Evolutionary conservation across 2,329 filamentous ascomycete species (phyloP).

Genomic region (Claviceps cyperi): DNA sequence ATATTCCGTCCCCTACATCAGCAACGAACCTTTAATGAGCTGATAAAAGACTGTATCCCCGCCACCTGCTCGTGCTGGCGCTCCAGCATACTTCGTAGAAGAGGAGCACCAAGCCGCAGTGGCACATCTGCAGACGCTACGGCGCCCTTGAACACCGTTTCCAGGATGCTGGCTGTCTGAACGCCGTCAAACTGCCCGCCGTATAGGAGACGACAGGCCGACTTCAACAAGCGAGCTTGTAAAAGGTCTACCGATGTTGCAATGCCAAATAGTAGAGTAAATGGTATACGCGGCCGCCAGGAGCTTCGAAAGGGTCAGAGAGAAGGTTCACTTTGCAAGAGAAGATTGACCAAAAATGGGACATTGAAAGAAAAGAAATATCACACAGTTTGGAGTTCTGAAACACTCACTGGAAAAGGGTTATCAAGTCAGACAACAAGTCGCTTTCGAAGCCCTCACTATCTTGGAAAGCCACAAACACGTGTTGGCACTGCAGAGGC

Average conservation of each 20-base stretch:
- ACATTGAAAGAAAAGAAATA: too few relatives aligned
- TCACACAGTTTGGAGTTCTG: neutral
- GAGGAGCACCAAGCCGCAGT: slow-evolving; percentile 47
- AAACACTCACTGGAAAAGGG: slow-evolving; percentile 46
- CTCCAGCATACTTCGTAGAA: slow-evolving; percentile 51
- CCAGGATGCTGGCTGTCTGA: slow-evolving; percentile 55
- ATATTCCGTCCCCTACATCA: neutral
- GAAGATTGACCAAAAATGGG: too few relatives aligned
- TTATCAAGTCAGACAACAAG: slow-evolving; percentile 57
- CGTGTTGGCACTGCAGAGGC: slow-evolving; percentile 36
- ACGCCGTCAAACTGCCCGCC: slow-evolving; percentile 67
- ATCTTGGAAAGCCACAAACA: slow-evolving; percentile 64
- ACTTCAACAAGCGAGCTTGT: slow-evolving; percentile 56
- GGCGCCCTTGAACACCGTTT: slow-evolving; percentile 53
- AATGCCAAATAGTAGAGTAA: slow-evolving; percentile 63
- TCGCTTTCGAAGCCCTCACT: slow-evolving; percentile 66
- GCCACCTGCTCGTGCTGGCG: slow-evolving; percentile 66
- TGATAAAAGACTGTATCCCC: slow-evolving; percentile 57
- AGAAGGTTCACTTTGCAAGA: neutral
- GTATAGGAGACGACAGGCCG: slow-evolving; percentile 50
- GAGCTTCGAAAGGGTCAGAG: slow-evolving; percentile 22
- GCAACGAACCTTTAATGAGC: slow-evolving; percentile 46
- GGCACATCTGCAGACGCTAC: slow-evolving; percentile 42
- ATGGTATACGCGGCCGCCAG: slow-evolving; percentile 64
- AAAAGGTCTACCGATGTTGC: slow-evolving; percentile 72